Percentiles rank a stretch among this genome's conserved stretches.
Conservation (phyloP, 2,329 filamentous ascomycete genomes). For the Chrysoporthe deuterocubensis region DNA sequence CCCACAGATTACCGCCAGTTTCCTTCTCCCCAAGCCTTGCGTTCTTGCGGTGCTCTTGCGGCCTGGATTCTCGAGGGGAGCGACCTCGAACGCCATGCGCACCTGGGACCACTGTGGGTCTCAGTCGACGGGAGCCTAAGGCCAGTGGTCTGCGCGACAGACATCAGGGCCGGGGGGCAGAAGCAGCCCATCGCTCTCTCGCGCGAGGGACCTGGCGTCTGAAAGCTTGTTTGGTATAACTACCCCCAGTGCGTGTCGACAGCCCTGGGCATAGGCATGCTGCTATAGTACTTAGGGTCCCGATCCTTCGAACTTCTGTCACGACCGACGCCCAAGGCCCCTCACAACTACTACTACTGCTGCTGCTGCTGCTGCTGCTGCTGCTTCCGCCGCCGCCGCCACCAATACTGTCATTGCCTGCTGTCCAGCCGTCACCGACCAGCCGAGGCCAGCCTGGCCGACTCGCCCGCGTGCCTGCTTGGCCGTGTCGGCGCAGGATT, state of each 20-base stretch:
- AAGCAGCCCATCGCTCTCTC: background rate
- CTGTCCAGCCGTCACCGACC: background rate
- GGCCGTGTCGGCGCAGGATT: slow-evolving; percentile 13
- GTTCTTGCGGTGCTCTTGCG: background rate
- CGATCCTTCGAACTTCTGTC: too few relatives aligned
- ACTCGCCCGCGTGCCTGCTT: background rate
- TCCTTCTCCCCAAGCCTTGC: background rate
- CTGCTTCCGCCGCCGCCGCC: background rate
- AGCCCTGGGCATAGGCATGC: background rate
- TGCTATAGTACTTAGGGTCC: too few relatives aligned
- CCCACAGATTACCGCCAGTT: slow-evolving; percentile 9
- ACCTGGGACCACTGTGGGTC: background rate
- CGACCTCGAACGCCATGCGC: background rate
- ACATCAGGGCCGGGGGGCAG: background rate
- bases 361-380: too few relatives aligned
- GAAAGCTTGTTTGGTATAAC: background rate
- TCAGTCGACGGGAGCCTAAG: background rate
- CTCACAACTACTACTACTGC: too few relatives aligned
- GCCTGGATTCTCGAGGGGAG: background rate
- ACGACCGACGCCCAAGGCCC: too few relatives aligned
- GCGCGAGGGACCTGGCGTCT: too few relatives aligned
- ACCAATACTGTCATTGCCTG: too few relatives aligned
- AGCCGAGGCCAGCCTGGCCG: background rate
- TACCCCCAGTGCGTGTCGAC: background rate
- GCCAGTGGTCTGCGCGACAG: background rate